Evolutionary conservation across 768 basidiomycete genomes (phyloP).

Genomic region (Phylloporus arenicola): DNA sequence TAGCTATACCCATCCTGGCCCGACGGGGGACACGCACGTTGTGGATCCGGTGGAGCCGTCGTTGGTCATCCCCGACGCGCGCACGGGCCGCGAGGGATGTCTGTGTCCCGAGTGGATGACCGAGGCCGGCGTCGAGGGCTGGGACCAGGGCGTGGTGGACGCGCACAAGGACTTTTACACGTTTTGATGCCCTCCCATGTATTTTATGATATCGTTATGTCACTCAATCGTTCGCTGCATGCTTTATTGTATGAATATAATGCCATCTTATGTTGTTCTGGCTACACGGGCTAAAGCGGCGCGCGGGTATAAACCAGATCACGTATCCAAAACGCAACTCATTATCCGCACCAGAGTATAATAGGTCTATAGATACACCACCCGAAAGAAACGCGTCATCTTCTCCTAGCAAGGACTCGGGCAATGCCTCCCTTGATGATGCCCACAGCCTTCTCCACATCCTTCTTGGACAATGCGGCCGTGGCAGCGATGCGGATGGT

Average conservation of each 20-base stretch:
- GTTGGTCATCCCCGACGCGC: neutral
- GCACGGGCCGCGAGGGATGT: slow-evolving; percentile 5
- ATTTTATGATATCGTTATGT: neutral
- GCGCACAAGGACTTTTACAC: neutral
- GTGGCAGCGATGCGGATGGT: slow-evolving; percentile 81
- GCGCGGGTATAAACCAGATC: neutral
- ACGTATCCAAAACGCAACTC: neutral
- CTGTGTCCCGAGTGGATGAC: slow-evolving; percentile 22
- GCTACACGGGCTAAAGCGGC: too few relatives aligned
- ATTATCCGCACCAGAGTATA: slow-evolving; percentile 15
- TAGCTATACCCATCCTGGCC: slow-evolving; percentile 1
- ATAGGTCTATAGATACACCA: slow-evolving; percentile 26
- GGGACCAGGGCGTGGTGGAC: slow-evolving; percentile 9
- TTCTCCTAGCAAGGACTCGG: slow-evolving; percentile 65
- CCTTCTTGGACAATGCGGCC: slow-evolving; percentile 78
- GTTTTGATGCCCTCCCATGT: neutral
- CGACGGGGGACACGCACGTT: neutral
- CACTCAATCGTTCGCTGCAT: neutral
- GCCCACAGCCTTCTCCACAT: slow-evolving; percentile 81
- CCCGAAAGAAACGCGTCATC: slow-evolving; percentile 25
- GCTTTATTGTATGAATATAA: neutral
- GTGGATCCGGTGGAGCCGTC: neutral
- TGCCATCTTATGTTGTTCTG: too few relatives aligned
- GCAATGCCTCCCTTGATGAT: slow-evolving; percentile 68
- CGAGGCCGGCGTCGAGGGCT: slow-evolving; percentile 10